These are phyloP conservation scores for Ambispora gerdemannii DNA, from an alignment of 192 early-diverging fungal species.

Conservation along the genomic window DNA sequence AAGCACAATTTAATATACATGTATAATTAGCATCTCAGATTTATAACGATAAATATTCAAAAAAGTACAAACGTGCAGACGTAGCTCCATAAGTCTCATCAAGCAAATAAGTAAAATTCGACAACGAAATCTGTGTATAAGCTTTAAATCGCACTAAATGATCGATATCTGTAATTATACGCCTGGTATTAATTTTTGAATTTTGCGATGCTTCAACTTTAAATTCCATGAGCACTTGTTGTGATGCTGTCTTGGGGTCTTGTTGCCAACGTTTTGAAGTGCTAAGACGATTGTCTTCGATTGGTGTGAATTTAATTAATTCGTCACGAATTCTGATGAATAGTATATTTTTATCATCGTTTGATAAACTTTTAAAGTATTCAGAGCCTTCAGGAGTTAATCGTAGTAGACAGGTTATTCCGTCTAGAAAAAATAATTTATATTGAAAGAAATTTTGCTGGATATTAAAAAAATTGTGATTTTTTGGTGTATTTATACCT, in stretches of 20 bases:
- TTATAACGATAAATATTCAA: background rate
- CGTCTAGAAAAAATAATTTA: background rate
- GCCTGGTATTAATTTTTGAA: background rate
- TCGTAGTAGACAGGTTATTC: background rate
- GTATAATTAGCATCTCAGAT: too few species aligned
- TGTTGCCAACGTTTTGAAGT: background rate
- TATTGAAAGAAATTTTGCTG: background rate
- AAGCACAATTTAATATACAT: too few species aligned
- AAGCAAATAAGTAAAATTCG: background rate
- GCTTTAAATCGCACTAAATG: background rate
- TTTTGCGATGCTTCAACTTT: background rate
- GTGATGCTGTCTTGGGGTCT: background rate
- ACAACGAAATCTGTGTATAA: background rate
- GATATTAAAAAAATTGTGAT: too few species aligned
- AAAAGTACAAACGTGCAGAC: background rate
- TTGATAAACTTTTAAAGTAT: conserved; percentile 2
- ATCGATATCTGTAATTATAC: background rate
- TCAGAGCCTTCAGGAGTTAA: background rate
- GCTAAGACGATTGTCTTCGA: background rate
- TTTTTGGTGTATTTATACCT: too few species aligned
- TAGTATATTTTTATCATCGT: background rate
- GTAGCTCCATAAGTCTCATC: background rate
- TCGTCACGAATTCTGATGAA: background rate
- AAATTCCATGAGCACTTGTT: background rate
- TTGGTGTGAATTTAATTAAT: background rate